Percentiles rank a stretch among this genome's conserved stretches.
Conservation (phyloP, 2,329 filamentous ascomycete genomes). For the Decorospora gaudefroyi region DNA sequence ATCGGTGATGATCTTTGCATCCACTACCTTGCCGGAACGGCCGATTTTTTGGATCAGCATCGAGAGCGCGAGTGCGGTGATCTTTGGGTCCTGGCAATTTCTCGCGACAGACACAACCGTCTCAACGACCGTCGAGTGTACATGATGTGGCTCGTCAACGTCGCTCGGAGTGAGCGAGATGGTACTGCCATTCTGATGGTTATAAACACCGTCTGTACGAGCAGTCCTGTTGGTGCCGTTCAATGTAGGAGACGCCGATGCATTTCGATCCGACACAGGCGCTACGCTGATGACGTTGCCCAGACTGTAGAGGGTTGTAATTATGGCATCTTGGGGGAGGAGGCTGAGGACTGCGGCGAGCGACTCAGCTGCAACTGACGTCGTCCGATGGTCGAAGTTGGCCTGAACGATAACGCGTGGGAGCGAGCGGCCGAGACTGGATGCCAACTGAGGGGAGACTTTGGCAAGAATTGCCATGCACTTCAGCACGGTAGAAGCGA, state of each 20-base stretch:
- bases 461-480: conserved; percentile 81
- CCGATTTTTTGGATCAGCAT: conserved; percentile 96
- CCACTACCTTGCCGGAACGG: conserved; percentile 77
- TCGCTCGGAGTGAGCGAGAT: conserved; percentile 76
- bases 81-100: conserved; percentile 83
- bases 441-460: conserved; percentile 71
- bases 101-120: conserved; percentile 89
- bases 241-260: conserved; percentile 51
- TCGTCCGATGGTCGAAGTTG: conserved; percentile 68
- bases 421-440: conserved; percentile 75
- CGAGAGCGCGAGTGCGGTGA: conserved; percentile 87
- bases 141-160: conserved; percentile 76
- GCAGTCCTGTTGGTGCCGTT: conserved; percentile 58
- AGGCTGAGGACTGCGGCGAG: conserved; percentile 79
- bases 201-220: conserved; percentile 42
- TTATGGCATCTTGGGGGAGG: conserved; percentile 88
- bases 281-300: conserved; percentile 89
- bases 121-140: conserved; percentile 89
- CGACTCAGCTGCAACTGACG: conserved; percentile 79
- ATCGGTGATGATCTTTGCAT: conserved; percentile 83
- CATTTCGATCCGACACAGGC: conserved; percentile 56
- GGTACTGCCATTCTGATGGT: conserved; percentile 68
- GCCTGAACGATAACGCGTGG: conserved; percentile 88
- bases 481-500: conserved; percentile 79
- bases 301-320: conserved; percentile 94